phyloP scores from a whole-genome alignment of 805 yeast genomes.

The Teunomyces funiuensis region DNA sequence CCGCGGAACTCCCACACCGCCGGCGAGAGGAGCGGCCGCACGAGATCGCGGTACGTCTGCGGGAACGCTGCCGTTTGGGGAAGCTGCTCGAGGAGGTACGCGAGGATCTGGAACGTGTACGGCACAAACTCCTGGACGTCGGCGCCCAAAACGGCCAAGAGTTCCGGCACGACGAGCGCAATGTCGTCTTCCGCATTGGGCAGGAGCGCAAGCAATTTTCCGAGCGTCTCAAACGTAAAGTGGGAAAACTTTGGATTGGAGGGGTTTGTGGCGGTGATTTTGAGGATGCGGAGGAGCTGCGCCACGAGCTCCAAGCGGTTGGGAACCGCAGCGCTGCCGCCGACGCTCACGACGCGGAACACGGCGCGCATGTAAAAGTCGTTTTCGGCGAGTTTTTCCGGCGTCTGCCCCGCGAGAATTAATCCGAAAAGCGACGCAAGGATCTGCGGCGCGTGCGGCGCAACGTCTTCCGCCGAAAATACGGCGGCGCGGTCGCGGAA shows the following conservation, averaged over 20 bases:
- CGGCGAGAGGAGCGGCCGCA: slow-evolving; percentile 87
- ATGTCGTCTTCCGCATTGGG: slow-evolving; percentile 38
- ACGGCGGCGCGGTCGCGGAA: slow-evolving; percentile 51
- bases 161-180: slow-evolving; percentile 59
- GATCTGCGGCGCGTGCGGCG: slow-evolving; percentile 56
- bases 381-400: slow-evolving; percentile 92
- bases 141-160: slow-evolving; percentile 65
- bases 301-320: slow-evolving; percentile 50
- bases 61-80: slow-evolving; percentile 58
- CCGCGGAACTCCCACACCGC: slow-evolving; percentile 91
- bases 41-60: slow-evolving; percentile 57
- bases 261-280: slow-evolving; percentile 79
- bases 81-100: slow-evolving; percentile 67
- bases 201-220: slow-evolving; percentile 62
- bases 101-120: slow-evolving; percentile 85
- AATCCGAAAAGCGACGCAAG: slow-evolving; percentile 65
- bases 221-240: slow-evolving; percentile 85
- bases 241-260: slow-evolving; percentile 94
- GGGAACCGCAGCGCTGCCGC: slow-evolving; percentile 58
- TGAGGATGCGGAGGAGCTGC: slow-evolving; percentile 69
- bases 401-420: slow-evolving; percentile 53
- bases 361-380: slow-evolving; percentile 88
- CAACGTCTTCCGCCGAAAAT: slow-evolving; percentile 72
- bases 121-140: slow-evolving; percentile 96
- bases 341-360: slow-evolving; percentile 75